Base-by-base conservation (phyloP, 2,329 filamentous ascomycete genomes). In the Cladophialophora psammophila region DNA sequence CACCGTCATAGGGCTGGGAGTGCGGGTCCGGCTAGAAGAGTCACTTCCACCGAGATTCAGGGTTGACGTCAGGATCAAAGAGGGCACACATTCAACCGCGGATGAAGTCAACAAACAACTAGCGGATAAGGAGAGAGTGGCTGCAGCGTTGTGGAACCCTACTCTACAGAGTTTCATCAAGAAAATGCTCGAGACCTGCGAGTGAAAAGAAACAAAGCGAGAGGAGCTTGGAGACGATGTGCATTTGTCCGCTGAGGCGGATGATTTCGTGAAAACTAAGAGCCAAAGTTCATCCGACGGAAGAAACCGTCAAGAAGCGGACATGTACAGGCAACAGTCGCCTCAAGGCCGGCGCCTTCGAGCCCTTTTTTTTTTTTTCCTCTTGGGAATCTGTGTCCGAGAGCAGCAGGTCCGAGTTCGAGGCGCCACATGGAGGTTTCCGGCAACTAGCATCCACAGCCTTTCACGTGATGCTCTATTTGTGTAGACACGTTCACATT, bases 101-200 rank as follows among this genome's bases (percentile, higher is more conserved):
- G 93, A 97, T 70, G 93, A 97, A 78, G 93, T 97, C 60, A 97
- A 96, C 81, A 97, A 97, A 84, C 95, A 99, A 80, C 83, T 99
- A 52, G 92, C 89, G 38, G 95, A 99, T 81, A 99, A 98, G 83
- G 95, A 99, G 82, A 86, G 95, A 68, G 95, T 99, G 53, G 94
- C 94, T 1, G 95, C 95, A 9, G 95, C 95, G 6, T 82, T 97
- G 73, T 95, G 98, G 80, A 99, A 99, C 77, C 91, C 92, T 64
- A 96, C 92, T 0, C 82, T 99, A 67, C 93, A 92, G 84, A 89
- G 89, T 48, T 92, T 97, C 36, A 84, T 99, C 70, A 89, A 92
- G 77, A 97, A 95, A 80, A 98, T 99, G 95, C 85, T 98, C 69
- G 89, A 92, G 77, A 94, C 91, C 1, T 96, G 93, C 79, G 85